Evolutionary conservation across 768 basidiomycete species (phyloP), one percentile per base, ranked within the genome.

Genomic region (Leccinum rimulosum): DNA sequence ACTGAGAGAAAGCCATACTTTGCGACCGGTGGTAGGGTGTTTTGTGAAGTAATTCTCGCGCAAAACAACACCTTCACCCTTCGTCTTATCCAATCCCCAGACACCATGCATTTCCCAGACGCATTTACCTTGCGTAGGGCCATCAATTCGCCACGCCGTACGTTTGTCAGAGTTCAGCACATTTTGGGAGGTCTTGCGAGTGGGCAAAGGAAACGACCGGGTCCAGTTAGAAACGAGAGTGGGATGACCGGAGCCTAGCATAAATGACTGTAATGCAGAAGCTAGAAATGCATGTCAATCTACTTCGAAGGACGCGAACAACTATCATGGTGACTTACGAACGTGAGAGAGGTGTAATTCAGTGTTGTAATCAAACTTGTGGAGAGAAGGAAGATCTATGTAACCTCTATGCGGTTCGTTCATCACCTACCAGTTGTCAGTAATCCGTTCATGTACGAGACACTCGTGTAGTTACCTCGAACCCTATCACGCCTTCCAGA

Each of bases 361-460:
- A 2, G 94, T 95, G 61, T 94, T 97, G 71, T 97, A 97, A 73
- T 98, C 88, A 75, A 93, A 98, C 10, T 79, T 77, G 64, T 97
- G 87, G 49, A 97, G 78, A 1, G 93, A 92, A 27, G 82, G 80
- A 6, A 97, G 76, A 55, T 88, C 83, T 59, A 96, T 86, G 72
- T 96, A 98, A 45, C 96, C 97, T 67, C 88, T 80, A 75, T 99
- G 95, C 0, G 95, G 95, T 73, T 97, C 95, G 64, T 98, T 97
- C 82, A 96, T 87, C 71, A 94, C 83, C 93, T 95, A 62, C 15
- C 28, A 11, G 40, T 6, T 9, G 31, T 70, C 33, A 66, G 58
- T 40, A 56, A 28, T 6, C 28, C 22, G 5, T 31, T 48, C 35
- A 8, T 11, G 12, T 6, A 57, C 8, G 33, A 55, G 40, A 22